Evolutionary conservation across 371 early-diverging fungal genomes (phyloP).

Genomic region (Mucor indicus): DNA sequence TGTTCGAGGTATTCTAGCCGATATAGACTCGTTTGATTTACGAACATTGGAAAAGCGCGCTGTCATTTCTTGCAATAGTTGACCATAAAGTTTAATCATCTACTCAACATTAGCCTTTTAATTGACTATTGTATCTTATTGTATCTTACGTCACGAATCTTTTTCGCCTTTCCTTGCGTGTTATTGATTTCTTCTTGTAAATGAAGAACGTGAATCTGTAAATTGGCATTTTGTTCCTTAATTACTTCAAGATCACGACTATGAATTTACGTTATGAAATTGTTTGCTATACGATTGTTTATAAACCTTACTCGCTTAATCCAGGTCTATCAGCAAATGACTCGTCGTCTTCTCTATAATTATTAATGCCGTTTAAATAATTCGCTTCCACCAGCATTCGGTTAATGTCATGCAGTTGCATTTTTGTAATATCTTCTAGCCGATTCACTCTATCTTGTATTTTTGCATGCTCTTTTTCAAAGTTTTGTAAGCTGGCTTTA

Average conservation of each 20-base stretch:
- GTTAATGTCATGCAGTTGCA: slow-evolving; percentile 65
- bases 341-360: slow-evolving; percentile 22
- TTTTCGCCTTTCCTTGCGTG: slow-evolving; percentile 64
- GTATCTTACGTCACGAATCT: slow-evolving; percentile 68
- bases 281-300: background rate
- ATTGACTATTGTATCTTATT: background rate
- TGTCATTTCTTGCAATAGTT: slow-evolving; percentile 49
- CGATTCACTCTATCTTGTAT: slow-evolving; percentile 62
- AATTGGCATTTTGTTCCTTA: slow-evolving; percentile 58
- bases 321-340: slow-evolving; percentile 29
- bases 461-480: slow-evolving; percentile 52
- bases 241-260: slow-evolving; percentile 53
- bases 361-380: slow-evolving; percentile 45
- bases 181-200: slow-evolving; percentile 73
- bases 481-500: slow-evolving; percentile 21
- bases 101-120: slow-evolving; percentile 1
- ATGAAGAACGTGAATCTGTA: slow-evolving; percentile 57
- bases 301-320: slow-evolving; percentile 37
- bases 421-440: slow-evolving; percentile 60
- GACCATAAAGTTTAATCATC: slow-evolving; percentile 58
- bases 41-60: slow-evolving; percentile 28
- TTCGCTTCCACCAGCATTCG: slow-evolving; percentile 66
- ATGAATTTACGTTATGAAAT: background rate
- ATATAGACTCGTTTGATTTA: slow-evolving; percentile 27
- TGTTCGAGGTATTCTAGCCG: slow-evolving; percentile 33